These are phyloP conservation scores for Zygoascus tannicola DNA, from an alignment of 805 yeast species.

Conservation along the genomic window DNA sequence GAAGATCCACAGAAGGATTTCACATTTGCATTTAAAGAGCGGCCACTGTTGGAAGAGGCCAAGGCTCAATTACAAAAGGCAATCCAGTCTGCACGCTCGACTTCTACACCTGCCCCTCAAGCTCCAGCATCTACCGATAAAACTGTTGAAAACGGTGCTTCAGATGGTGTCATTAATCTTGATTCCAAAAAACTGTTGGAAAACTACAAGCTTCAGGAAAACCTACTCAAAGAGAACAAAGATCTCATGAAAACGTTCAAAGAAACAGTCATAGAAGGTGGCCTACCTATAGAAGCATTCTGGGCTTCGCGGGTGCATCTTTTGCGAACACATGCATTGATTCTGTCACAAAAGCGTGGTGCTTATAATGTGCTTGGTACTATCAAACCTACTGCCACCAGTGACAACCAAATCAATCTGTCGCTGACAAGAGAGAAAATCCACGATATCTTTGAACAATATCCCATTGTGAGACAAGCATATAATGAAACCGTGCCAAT, in stretches of 20 bases:
- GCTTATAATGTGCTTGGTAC: slow-evolving; percentile 91
- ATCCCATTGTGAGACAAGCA: slow-evolving; percentile 84
- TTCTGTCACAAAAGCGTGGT: slow-evolving; percentile 77
- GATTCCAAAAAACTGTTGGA: slow-evolving; percentile 52
- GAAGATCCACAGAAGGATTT: slow-evolving; percentile 1
- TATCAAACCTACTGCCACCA: slow-evolving; percentile 85
- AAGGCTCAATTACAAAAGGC: slow-evolving; percentile 6
- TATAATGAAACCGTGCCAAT: slow-evolving; percentile 87
- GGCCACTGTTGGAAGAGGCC: slow-evolving; percentile 9
- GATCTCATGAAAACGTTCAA: slow-evolving; percentile 66
- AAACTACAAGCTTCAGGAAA: slow-evolving; percentile 72
- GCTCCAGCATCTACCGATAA: not conserved
- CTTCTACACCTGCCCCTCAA: not conserved
- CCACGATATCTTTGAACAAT: slow-evolving; percentile 80
- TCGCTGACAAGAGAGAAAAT: slow-evolving; percentile 86
- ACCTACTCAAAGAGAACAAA: slow-evolving; percentile 59
- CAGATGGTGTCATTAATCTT: slow-evolving; percentile 28
- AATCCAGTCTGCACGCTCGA: slow-evolving; percentile 7
- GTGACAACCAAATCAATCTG: slow-evolving; percentile 89
- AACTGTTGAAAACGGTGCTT: slow-evolving; percentile 2
- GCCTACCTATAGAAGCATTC: slow-evolving; percentile 71
- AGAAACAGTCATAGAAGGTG: slow-evolving; percentile 66
- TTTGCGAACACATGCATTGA: slow-evolving; percentile 76
- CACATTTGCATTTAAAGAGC: slow-evolving; percentile 9
- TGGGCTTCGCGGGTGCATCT: slow-evolving; percentile 79